A percentile compares a stretch with the other conserved stretches of the same genome.
Evolutionary conservation across 2,329 filamentous ascomycete genomes (phyloP).

Genomic region (Scolecobasidium constrictum): DNA sequence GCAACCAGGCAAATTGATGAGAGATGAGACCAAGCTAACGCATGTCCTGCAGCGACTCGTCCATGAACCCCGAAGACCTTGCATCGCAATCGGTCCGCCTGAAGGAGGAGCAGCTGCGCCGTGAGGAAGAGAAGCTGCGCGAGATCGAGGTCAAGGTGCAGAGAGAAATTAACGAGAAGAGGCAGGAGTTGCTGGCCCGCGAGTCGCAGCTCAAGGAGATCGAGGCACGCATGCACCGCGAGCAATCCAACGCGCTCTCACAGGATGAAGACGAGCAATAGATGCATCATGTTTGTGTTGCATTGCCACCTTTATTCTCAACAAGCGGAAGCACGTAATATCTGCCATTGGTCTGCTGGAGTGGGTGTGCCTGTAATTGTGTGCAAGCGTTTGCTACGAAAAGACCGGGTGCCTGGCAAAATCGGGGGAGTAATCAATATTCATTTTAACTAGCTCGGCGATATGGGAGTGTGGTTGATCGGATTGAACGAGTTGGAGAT

Average conservation of each 20-base stretch:
- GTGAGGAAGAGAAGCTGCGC: conserved; percentile 98
- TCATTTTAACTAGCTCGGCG: neutral
- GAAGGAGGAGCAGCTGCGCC: conserved; percentile 98
- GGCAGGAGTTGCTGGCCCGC: conserved; percentile 92
- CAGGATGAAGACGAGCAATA: conserved; percentile 9
- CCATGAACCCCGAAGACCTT: conserved; percentile 95
- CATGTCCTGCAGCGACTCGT: conserved; percentile 49
- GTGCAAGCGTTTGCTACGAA: too few species aligned
- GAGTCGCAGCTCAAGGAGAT: conserved; percentile 99
- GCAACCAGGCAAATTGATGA: neutral
- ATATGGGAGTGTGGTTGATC: too few species aligned
- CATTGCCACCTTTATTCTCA: too few species aligned
- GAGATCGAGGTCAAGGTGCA: conserved; percentile 99
- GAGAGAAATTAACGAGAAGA: conserved; percentile 99
- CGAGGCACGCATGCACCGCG: conserved; percentile 91
- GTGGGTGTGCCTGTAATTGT: too few species aligned
- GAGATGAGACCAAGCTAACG: conserved; percentile 20
- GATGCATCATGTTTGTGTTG: too few species aligned
- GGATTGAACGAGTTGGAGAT: too few species aligned
- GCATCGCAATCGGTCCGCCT: conserved; percentile 94
- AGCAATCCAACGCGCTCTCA: conserved; percentile 45
- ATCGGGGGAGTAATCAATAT: neutral
- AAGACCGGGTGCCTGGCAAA: too few species aligned
- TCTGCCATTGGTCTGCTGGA: neutral
- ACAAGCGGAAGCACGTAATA: neutral